A percentile compares a stretch with the other conserved stretches of the same genome.
phyloP scores from a whole-genome alignment of 202 grass and related monocot genomes.

The Schoenoplectus tabernaemontani region DNA sequence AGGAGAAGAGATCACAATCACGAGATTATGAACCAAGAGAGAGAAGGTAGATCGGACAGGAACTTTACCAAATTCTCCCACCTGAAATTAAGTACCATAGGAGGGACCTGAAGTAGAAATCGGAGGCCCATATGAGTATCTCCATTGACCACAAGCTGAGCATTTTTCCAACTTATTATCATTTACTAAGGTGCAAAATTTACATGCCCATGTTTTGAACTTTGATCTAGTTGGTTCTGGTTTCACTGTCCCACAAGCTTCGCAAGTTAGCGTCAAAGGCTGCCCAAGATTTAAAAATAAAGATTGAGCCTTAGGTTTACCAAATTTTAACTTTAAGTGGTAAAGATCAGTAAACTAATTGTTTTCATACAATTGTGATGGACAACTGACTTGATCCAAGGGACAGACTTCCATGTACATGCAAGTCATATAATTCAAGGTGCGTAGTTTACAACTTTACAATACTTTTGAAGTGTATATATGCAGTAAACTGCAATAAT shows the following conservation, averaged over 20 bases:
- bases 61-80: background rate
- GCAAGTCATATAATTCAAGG: background rate
- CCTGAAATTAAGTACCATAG: constrained; percentile 28
- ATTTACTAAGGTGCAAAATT: constrained; percentile 93
- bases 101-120: constrained; percentile 31
- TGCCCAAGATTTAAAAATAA: constrained; percentile 32
- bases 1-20: background rate
- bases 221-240: constrained; percentile 58
- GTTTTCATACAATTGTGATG: constrained; percentile 10
- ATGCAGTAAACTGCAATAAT: background rate
- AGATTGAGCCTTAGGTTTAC: background rate
- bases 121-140: constrained; percentile 70
- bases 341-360: background rate
- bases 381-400: background rate
- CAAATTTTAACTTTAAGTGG: too few species aligned
- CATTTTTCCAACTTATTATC: constrained; percentile 71
- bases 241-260: constrained; percentile 63
- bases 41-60: background rate
- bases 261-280: constrained; percentile 65
- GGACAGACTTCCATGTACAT: background rate
- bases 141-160: constrained; percentile 74
- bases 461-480: background rate
- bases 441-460: background rate
- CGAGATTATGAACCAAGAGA: background rate
- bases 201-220: constrained; percentile 67